A percentile compares a stretch with the other conserved stretches of the same genome.
phyloP scores from a whole-genome alignment of 2,329 filamentous ascomycete genomes.

The Capronia coronata region DNA sequence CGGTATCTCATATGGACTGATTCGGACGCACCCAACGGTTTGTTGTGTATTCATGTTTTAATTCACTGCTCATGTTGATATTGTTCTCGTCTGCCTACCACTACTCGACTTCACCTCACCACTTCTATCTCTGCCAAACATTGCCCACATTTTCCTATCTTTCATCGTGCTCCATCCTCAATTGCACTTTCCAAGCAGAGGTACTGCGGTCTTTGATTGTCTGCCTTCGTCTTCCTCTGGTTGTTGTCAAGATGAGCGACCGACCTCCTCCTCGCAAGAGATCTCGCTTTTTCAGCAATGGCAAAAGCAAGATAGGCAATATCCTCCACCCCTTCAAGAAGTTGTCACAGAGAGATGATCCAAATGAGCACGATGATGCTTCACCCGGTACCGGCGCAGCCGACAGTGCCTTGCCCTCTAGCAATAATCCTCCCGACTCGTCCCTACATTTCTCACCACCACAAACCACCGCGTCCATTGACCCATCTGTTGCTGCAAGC shows the following conservation, averaged over 20 bases:
- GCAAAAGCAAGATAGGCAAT: conserved; percentile 20
- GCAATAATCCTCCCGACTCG: background rate
- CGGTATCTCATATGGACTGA: too few species aligned
- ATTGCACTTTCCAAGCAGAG: too few species aligned
- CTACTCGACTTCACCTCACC: background rate
- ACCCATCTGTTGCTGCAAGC: background rate
- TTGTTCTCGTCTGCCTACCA: conserved; percentile 1
- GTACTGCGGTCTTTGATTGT: background rate
- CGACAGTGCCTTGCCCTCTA: background rate
- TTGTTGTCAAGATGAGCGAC: conserved; percentile 19
- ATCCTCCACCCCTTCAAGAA: conserved; percentile 15
- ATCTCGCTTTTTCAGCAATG: conserved; percentile 24
- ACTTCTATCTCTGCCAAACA: background rate
- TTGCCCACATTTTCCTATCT: background rate
- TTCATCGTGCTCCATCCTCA: background rate
- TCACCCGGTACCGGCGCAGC: background rate
- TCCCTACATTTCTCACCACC: background rate
- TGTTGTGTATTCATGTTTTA: background rate
- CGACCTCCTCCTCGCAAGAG: conserved; percentile 21
- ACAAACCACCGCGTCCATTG: background rate
- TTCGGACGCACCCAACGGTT: too few species aligned
- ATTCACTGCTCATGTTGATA: background rate
- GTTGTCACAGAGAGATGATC: background rate
- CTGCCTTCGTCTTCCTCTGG: too few species aligned
- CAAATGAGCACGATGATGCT: background rate